phyloP scores from a whole-genome alignment of 2,329 filamentous ascomycete species.

The Claviceps africana region DNA sequence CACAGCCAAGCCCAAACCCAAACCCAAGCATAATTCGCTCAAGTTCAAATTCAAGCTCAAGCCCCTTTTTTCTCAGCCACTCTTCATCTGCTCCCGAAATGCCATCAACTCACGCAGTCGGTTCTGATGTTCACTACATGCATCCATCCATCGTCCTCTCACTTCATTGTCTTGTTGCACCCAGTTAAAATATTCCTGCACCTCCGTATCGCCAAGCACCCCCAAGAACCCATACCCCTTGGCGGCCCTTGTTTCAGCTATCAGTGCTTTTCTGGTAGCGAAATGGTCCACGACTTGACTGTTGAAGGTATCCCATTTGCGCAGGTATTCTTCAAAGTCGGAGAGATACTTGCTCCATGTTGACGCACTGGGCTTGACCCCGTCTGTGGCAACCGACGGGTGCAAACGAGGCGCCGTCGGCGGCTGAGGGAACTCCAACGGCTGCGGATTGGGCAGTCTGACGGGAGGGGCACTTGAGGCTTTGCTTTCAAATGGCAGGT shows the following conservation, averaged over 20 bases:
- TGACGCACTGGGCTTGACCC: constrained; percentile 26
- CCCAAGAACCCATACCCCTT: constrained; percentile 34
- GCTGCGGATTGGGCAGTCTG: constrained; percentile 18
- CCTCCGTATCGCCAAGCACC: constrained; percentile 28
- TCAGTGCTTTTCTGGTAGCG: constrained; percentile 31
- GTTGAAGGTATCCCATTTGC: constrained; percentile 35
- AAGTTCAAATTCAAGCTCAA: background rate
- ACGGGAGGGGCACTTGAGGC: constrained; percentile 29
- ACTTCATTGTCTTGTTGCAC: constrained; percentile 52
- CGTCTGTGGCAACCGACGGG: constrained; percentile 25
- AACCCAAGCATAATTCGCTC: no score
- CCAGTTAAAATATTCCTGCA: constrained; percentile 44
- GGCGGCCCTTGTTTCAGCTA: constrained; percentile 22
- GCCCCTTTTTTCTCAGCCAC: constrained; percentile 1
- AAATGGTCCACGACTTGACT: constrained; percentile 42
- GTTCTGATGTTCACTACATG: constrained; percentile 45
- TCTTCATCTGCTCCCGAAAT: constrained; percentile 28
- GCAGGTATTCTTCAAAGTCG: constrained; percentile 40
- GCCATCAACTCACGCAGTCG: constrained; percentile 44
- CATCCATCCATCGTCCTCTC: constrained; percentile 44
- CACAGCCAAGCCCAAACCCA: no score
- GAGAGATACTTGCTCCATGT: constrained; percentile 38
- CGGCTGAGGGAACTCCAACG: constrained; percentile 31
- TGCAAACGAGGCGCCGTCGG: constrained; percentile 38
- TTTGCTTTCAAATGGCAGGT: constrained; percentile 41